A percentile compares a stretch with the other conserved stretches of the same genome.
Conservation (phyloP, 1,139 yeast genomes). For the Insectozyma bohioensis region DNA sequence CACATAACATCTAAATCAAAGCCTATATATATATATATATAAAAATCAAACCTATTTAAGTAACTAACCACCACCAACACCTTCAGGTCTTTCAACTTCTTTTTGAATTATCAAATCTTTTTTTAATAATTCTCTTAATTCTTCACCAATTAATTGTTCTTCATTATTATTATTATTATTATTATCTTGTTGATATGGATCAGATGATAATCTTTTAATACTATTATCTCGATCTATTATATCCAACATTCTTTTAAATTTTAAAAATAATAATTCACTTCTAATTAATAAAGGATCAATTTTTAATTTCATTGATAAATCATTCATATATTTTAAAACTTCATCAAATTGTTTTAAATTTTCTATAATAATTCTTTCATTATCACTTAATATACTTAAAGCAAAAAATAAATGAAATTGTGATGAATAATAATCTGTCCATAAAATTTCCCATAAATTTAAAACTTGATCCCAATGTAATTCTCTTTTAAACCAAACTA, state of each 20-base stretch:
- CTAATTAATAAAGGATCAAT: conserved; percentile 73
- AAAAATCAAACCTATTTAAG: too few species aligned
- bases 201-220: conserved; percentile 17
- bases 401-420: conserved; percentile 89
- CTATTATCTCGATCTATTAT: conserved; percentile 64
- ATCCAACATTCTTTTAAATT: conserved; percentile 76
- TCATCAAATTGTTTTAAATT: conserved; percentile 83
- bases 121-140: conserved; percentile 59
- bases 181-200: conserved; percentile 17
- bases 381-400: conserved; percentile 81
- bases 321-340: conserved; percentile 89
- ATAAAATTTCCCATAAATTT: conserved; percentile 84
- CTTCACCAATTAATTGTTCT: conserved; percentile 30
- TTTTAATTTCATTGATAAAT: conserved; percentile 73
- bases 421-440: conserved; percentile 83
- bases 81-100: conserved; percentile 57
- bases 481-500: conserved; percentile 95
- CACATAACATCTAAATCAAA: too few species aligned
- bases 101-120: conserved; percentile 61
- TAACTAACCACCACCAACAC: conserved; percentile 49
- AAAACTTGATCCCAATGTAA: conserved; percentile 78
- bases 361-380: conserved; percentile 74
- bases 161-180: conserved; percentile 13
- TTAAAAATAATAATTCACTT: conserved; percentile 76
- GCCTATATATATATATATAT: too few species aligned